Base-by-base conservation (phyloP, 1,284 basidiomycete genomes). In the Hortiboletus rubellus region DNA sequence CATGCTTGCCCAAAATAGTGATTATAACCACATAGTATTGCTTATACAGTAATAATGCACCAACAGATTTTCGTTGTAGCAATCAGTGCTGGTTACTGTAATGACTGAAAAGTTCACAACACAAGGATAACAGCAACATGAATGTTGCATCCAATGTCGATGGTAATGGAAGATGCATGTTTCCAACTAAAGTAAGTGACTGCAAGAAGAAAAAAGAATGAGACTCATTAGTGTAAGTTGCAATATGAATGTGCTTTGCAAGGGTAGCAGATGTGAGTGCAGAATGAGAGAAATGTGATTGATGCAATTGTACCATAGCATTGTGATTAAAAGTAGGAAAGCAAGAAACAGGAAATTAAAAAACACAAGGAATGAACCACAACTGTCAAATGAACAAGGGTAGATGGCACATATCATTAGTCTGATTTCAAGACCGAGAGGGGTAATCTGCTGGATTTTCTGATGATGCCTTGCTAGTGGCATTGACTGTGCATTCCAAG, bases 401-500 rank as follows among this genome's bases (percentile, higher is more conserved):
- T 12, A n/a, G 31, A 43, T 44, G 34, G 18, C 18, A 24, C 33
- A 42, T 15, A 49, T 34, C 41, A 58, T 60, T 54, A 72, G 53
- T 67, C 50, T 63, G 60, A 41, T 38, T 64, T 54, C 57, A 51
- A 51, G 67, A 61, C 51, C 73, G 37, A 15, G 71, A 60, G 1
- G 70, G 73, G 37, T 70, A 75, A 41, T 74, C 73, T n/a, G 70
- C 46, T 8, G 65, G 68, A 38, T 64, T 72, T 49, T 72, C 70
- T 31, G 38, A 68, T 30, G 60, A 54, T 7, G 2, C 33, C 51
- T 68, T 72, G 22, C n/a, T n/a, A n/a, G 66, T 66, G 37, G 54
- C 50, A 58, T 66, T 71, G 54, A 61, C 46, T 0, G 69, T 75
- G 40, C 72, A 64, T 58, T 87, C 85, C 56, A 91, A 74, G 34